Conservation (phyloP, 306 rosid species). For the Trifolium subterraneum region DNA sequence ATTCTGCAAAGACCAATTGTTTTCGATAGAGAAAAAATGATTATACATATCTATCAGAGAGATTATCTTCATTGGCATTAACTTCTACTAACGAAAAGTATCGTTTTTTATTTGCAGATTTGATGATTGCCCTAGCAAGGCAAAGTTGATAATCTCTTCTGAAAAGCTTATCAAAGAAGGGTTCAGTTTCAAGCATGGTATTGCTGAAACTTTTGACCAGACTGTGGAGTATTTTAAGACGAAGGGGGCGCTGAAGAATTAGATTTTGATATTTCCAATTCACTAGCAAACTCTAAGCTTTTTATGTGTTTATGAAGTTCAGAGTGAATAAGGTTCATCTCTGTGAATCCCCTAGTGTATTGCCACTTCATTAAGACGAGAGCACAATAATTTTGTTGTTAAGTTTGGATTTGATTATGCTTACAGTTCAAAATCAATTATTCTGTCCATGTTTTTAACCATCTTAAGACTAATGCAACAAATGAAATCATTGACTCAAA, state of each 20-base stretch:
- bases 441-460: background rate
- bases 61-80: background rate
- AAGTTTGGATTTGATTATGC: constrained; percentile 2
- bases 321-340: constrained; percentile 19
- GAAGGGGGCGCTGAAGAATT: constrained; percentile 59
- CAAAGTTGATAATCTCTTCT: constrained; percentile 64
- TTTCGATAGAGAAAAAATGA: too few relatives aligned
- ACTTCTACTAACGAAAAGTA: background rate
- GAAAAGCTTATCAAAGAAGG: constrained; percentile 83
- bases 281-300: constrained; percentile 17
- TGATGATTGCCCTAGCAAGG: constrained; percentile 61
- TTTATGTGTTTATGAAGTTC: constrained; percentile 2
- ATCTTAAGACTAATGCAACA: background rate
- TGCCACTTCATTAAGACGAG: background rate
- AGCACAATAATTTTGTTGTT: background rate
- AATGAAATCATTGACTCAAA: background rate
- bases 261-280: constrained; percentile 23
- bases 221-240: constrained; percentile 70
- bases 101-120: constrained; percentile 58
- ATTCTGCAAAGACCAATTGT: too few relatives aligned
- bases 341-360: constrained; percentile 13
- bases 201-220: constrained; percentile 70
- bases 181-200: constrained; percentile 64
- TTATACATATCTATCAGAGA: too few relatives aligned
- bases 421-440: background rate